Evolutionary conservation across 371 early-diverging fungal genomes (phyloP).

Genomic region (Circinella umbellata): DNA sequence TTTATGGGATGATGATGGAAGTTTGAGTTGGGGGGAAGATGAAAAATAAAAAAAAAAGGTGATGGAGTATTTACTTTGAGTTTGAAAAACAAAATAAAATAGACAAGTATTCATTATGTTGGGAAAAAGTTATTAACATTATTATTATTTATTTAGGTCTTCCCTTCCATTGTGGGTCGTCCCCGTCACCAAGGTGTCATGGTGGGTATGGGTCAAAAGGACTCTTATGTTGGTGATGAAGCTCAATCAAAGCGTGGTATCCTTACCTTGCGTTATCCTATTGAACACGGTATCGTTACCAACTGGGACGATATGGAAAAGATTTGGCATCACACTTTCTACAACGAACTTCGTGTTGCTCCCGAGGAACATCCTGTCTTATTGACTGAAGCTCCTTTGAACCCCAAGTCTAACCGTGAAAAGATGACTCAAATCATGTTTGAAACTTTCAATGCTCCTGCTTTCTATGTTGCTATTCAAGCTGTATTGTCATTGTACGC

Average conservation of each 20-base stretch:
- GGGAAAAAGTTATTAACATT: not conserved
- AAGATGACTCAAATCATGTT: slow-evolving; percentile 99
- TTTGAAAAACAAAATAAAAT: not conserved
- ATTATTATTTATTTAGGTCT: slow-evolving; percentile 65
- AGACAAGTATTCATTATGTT: too few species aligned
- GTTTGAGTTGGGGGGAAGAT: not conserved
- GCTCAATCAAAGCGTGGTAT: slow-evolving; percentile 99
- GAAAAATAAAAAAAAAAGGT: slow-evolving; percentile 6
- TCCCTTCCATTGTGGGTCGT: slow-evolving; percentile 99
- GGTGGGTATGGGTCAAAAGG: slow-evolving; percentile 99
- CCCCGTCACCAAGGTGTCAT: slow-evolving; percentile 99
- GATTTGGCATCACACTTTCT: slow-evolving; percentile 99
- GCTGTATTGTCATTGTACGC: slow-evolving; percentile 98
- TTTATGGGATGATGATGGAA: not conserved
- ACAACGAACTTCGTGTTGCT: slow-evolving; percentile 80
- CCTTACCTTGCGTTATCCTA: slow-evolving; percentile 99
- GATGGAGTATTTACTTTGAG: too few species aligned
- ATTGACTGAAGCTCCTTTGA: slow-evolving; percentile 99
- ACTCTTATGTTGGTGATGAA: slow-evolving; percentile 99
- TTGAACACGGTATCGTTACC: slow-evolving; percentile 99
- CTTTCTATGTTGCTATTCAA: slow-evolving; percentile 99
- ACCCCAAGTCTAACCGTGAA: slow-evolving; percentile 99
- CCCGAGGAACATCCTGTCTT: slow-evolving; percentile 99
- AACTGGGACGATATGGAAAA: slow-evolving; percentile 99
- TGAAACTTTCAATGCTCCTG: slow-evolving; percentile 99